These are phyloP conservation scores for Irpex lacteus DNA, from an alignment of 1,284 basidiomycete genomes.

Conservation along the genomic window DNA sequence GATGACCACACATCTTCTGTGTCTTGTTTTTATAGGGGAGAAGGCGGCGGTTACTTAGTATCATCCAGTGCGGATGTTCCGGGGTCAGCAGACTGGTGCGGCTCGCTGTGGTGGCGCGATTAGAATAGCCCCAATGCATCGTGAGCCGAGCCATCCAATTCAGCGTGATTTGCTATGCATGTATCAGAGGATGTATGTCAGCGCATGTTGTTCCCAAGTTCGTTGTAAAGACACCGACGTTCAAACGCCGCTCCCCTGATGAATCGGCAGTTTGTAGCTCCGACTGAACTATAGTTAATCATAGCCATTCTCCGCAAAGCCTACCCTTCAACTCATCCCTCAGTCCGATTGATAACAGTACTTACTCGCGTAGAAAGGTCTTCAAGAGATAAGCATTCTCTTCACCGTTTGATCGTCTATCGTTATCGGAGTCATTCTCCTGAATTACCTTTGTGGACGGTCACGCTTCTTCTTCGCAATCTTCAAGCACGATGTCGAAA, in stretches of 20 bases:
- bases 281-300: not conserved
- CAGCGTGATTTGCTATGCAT: too few relatives aligned
- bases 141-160: too few relatives aligned
- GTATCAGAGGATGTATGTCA: too few relatives aligned
- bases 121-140: not conserved
- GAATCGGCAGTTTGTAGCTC: not conserved
- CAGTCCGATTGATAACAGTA: too few relatives aligned
- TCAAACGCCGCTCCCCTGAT: not conserved
- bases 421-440: not conserved
- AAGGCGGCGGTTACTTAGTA: not conserved
- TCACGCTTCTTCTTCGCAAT: conserved; percentile 1
- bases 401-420: too few relatives aligned
- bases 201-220: too few relatives aligned
- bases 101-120: not conserved
- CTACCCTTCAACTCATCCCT: too few relatives aligned
- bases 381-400: too few relatives aligned
- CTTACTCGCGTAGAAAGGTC: too few relatives aligned
- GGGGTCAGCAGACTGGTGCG: not conserved
- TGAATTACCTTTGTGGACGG: not conserved
- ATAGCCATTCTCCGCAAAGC: not conserved
- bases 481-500: conserved; percentile 22
- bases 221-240: not conserved
- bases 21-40: not conserved
- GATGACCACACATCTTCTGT: not conserved
- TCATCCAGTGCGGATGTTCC: not conserved